phyloP scores from a whole-genome alignment of 1,284 basidiomycete genomes.

The Tylopilus sp. region DNA sequence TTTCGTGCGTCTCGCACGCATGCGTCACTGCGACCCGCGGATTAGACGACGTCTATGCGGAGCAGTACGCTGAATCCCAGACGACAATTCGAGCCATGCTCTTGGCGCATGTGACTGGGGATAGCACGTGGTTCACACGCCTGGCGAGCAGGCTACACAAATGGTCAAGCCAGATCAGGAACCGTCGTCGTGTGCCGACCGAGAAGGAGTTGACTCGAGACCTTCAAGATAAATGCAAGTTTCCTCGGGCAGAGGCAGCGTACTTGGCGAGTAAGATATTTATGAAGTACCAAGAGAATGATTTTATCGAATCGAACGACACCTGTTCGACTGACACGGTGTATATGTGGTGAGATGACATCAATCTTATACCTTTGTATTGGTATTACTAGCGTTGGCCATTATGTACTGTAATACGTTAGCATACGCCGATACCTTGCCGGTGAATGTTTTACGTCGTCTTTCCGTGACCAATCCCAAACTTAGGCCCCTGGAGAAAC shows the following conservation, averaged over 20 bases:
- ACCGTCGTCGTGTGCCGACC: slow-evolving; percentile 26
- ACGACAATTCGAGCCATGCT: slow-evolving; percentile 30
- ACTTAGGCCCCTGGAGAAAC: slow-evolving; percentile 12
- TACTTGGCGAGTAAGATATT: slow-evolving; percentile 38
- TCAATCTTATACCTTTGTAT: slow-evolving; percentile 20
- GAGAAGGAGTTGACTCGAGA: slow-evolving; percentile 29
- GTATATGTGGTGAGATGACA: slow-evolving; percentile 3
- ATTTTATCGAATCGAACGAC: slow-evolving; percentile 38
- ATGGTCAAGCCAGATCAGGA: slow-evolving; percentile 30
- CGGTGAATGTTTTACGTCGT: slow-evolving; percentile 5
- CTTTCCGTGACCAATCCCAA: slow-evolving; percentile 14
- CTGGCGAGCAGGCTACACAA: slow-evolving; percentile 31
- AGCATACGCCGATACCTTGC: not conserved
- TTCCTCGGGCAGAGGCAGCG: slow-evolving; percentile 32
- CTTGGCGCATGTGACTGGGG: slow-evolving; percentile 30
- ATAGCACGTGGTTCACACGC: slow-evolving; percentile 32
- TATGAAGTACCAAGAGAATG: slow-evolving; percentile 24
- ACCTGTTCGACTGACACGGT: slow-evolving; percentile 26
- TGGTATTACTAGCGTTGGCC: not conserved
- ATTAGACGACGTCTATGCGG: slow-evolving; percentile 17
- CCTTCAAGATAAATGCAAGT: slow-evolving; percentile 36
- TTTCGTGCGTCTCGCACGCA: slow-evolving; percentile 34
- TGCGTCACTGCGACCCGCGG: slow-evolving; percentile 37
- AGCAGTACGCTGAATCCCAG: slow-evolving; percentile 33
- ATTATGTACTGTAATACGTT: too few species aligned